phyloP scores from a whole-genome alignment of 1,139 yeast species.

The Diutina pseudorugosa region DNA sequence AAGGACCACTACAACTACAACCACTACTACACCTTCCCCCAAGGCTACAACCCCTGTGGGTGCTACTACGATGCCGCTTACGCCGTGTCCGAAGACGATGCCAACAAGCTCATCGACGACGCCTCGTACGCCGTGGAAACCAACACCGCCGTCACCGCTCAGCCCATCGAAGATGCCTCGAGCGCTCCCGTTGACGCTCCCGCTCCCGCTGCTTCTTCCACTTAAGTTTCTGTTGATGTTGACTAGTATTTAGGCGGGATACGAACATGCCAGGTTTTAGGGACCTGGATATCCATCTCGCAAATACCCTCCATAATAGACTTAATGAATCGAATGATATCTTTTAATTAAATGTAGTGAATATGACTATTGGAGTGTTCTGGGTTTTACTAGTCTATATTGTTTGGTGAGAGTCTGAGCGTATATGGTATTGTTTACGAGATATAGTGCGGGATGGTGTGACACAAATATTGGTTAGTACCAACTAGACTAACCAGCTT shows the following conservation, averaged over 20 bases:
- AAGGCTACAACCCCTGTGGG: background rate
- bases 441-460: too few species aligned
- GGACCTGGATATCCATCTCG: background rate
- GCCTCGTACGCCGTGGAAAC: background rate
- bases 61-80: background rate
- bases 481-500: too few species aligned
- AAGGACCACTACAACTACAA: background rate
- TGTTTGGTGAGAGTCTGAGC: too few species aligned
- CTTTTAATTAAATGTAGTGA: too few species aligned
- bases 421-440: too few species aligned
- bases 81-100: background rate
- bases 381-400: too few species aligned
- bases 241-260: background rate
- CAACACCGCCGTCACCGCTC: background rate
- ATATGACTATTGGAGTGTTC: too few species aligned
- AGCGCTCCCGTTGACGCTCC: background rate
- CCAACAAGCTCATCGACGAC: background rate
- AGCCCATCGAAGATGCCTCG: background rate
- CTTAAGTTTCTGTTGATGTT: background rate
- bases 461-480: too few species aligned
- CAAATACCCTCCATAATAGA: background rate
- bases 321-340: background rate
- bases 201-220: background rate
- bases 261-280: background rate
- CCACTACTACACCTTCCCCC: slow-evolving; percentile 3